phyloP scores from a whole-genome alignment of 305 asterid genomes.

The Solanum chacoense region DNA sequence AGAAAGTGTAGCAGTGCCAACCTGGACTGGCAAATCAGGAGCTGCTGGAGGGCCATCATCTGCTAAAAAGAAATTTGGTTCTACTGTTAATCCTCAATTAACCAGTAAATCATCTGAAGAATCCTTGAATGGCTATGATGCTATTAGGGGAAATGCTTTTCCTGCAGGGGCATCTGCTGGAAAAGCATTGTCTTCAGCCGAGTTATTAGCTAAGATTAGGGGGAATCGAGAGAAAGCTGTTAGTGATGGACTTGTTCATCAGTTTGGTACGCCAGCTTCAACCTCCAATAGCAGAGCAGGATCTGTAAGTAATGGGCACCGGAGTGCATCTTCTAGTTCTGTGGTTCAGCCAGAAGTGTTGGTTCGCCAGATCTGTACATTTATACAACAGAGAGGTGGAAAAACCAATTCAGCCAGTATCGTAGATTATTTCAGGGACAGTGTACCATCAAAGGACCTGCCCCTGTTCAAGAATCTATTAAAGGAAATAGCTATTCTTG shows the following conservation, averaged over 20 bases:
- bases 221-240: constrained; percentile 58
- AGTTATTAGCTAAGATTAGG: constrained; percentile 57
- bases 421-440: constrained; percentile 64
- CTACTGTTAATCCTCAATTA: constrained; percentile 48
- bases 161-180: constrained; percentile 81
- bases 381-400: constrained; percentile 74
- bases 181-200: constrained; percentile 77
- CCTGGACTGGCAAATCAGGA: constrained; percentile 96
- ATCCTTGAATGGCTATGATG: constrained; percentile 11
- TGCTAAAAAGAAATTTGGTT: constrained; percentile 61
- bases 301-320: constrained; percentile 18
- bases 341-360: constrained; percentile 70
- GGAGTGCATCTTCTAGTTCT: constrained; percentile 23
- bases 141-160: constrained; percentile 28
- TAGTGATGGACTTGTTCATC: constrained; percentile 68
- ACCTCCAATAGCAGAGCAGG: constrained; percentile 25
- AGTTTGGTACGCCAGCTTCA: constrained; percentile 32
- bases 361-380: constrained; percentile 83
- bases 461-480: constrained; percentile 81
- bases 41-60: constrained; percentile 93
- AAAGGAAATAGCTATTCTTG: constrained; percentile 81
- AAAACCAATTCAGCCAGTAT: constrained; percentile 55
- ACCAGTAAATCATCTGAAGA: constrained; percentile 32
- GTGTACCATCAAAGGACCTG: constrained; percentile 72
- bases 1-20: constrained; percentile 73